Base-by-base conservation (phyloP, 2,329 filamentous ascomycete genomes). In the Fusarium keratoplasticum region DNA sequence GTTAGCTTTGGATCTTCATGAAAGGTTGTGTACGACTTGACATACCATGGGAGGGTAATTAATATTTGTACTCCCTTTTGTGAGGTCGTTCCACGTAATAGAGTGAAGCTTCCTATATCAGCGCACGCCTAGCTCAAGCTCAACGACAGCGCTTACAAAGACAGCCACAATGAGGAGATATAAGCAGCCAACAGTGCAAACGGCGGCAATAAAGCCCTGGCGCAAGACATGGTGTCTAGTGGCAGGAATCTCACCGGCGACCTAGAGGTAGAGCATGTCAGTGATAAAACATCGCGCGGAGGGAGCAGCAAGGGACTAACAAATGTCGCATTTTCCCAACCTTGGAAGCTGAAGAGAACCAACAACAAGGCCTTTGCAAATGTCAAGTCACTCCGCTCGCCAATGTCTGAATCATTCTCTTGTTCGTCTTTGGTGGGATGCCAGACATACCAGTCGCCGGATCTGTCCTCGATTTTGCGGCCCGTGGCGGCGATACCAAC, bases 291-390 rank as follows among this genome's bases (percentile, higher is more conserved):
- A n/a, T 38, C 8, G 5, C 2, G 22, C 6, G 2, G 13, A 1
- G 2, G 6, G 11, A 14, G 13, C n/a, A 35, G 11, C 25, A 9
- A 9, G 29, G 7, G 3, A 61, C 63, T 38, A 6, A 66, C 63
- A 61, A 66, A 66, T 6, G 55, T 66, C 6, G 63, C 63, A 33
- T 66, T 66, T 33, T 66, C 63, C 63, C 63, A 66, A 2, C 63
- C 63, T 16, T 66, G 54, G 18, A 52, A 66, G 14, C 63, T 66
- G 35, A 66, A 66, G 2, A 66, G 31, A 10, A 66, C 63, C 0
- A 33, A 18, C 1, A 66, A 18, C 13, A 66, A 25, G 6, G 63
- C 63, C 10, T 66, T 66, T 22, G 63, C 63, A 27, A 61, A 66
- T 5, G 27, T 5, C 2, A 38, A 16, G 31, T 18, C 6, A 5